phyloP scores from a whole-genome alignment of 306 rosid genomes.

The Chamaecrista fasciculata region DNA sequence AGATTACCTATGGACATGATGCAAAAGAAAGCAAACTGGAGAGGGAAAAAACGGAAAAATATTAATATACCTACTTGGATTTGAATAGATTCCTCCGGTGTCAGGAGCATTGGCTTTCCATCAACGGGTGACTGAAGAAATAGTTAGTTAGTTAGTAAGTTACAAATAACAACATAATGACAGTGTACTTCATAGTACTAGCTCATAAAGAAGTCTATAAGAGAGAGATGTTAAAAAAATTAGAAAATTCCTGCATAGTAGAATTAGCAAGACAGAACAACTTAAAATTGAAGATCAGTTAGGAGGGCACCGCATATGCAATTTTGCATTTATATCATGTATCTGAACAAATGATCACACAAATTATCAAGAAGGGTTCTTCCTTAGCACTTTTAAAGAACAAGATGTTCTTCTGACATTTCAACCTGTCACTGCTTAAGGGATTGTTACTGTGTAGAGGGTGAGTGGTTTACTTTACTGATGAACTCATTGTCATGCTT shows the following conservation, averaged over 20 bases:
- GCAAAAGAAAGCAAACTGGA: background rate
- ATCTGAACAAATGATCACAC: background rate
- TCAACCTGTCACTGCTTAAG: background rate
- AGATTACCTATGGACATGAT: background rate
- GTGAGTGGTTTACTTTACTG: background rate
- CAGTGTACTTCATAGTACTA: slow-evolving; percentile 12
- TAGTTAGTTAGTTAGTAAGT: no score
- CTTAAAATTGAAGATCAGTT: background rate
- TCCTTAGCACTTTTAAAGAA: background rate
- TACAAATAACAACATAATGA: slow-evolving; percentile 29
- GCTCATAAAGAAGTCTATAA: background rate
- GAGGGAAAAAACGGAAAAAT: slow-evolving; percentile 1
- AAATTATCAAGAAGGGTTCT: background rate
- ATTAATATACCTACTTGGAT: slow-evolving; percentile 64
- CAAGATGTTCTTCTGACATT: background rate
- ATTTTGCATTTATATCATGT: background rate
- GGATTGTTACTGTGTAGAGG: background rate
- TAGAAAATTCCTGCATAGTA: background rate
- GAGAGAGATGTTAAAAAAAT: background rate
- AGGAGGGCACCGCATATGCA: background rate
- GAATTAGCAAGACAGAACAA: background rate
- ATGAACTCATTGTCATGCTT: no score
- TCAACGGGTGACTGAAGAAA: slow-evolving; percentile 85
- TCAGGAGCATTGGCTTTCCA: slow-evolving; percentile 96
- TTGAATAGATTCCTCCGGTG: slow-evolving; percentile 95